Evolutionary conservation across 2,329 filamentous ascomycete species (phyloP).

Genomic region (Colletotrichum filicis): DNA sequence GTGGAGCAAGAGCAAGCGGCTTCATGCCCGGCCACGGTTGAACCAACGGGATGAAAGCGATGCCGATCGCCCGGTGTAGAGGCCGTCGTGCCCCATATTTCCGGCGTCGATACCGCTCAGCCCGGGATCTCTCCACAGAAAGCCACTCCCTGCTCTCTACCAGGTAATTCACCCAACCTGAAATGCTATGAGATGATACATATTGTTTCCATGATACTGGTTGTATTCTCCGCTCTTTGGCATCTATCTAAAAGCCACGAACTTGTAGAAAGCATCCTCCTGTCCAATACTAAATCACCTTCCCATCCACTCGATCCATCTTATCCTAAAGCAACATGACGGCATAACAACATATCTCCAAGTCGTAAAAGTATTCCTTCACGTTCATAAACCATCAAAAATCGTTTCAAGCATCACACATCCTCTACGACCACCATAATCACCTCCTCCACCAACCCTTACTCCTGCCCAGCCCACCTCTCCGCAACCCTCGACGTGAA

Average conservation of each 20-base stretch:
- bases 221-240: too few relatives aligned
- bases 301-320: too few relatives aligned
- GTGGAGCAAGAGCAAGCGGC: too few relatives aligned
- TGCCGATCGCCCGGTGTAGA: neutral
- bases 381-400: neutral
- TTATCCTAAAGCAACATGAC: too few relatives aligned
- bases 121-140: fast-evolving
- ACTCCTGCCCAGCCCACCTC: conserved; percentile 19
- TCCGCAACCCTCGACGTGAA: conserved; percentile 29
- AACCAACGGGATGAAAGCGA: neutral
- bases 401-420: neutral
- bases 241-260: too few relatives aligned
- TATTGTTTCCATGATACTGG: too few relatives aligned
- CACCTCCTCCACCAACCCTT: neutral
- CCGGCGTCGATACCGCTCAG: neutral
- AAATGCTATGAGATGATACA: too few relatives aligned
- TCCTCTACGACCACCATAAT: too few relatives aligned
- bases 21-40: too few relatives aligned
- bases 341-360: neutral
- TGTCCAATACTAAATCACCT: too few relatives aligned
- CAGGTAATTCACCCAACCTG: too few relatives aligned
- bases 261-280: too few relatives aligned
- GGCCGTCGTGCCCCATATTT: neutral
- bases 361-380: neutral
- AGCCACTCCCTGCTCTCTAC: neutral